Evolutionary conservation across 2,329 filamentous ascomycete genomes (phyloP).

Genomic region (Cladosporium sp.): DNA sequence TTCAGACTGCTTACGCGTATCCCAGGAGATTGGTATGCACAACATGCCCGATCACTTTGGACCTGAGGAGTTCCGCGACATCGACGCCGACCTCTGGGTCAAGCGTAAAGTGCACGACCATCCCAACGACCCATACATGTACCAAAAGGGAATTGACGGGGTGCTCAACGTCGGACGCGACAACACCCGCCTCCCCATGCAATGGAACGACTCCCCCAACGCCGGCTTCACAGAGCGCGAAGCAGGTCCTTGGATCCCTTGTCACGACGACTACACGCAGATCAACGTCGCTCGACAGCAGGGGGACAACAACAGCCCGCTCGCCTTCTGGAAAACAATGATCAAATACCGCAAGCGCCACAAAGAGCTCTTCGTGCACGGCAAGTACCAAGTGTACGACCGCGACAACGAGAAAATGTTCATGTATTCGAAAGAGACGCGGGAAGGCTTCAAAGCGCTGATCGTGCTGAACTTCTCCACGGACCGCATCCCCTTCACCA

Average conservation of each 20-base stretch:
- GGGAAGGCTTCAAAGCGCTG: conserved; percentile 28
- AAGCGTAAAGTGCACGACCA: conserved; percentile 64
- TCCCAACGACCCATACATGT: conserved; percentile 25
- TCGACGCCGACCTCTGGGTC: conserved; percentile 33
- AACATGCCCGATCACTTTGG: conserved; percentile 60
- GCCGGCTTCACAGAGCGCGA: conserved; percentile 59
- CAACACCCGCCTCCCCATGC: conserved; percentile 68
- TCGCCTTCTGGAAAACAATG: conserved; percentile 58
- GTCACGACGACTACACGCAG: conserved; percentile 57
- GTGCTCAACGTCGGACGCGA: conserved; percentile 60
- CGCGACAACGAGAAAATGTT: conserved; percentile 52
- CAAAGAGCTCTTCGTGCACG: conserved; percentile 64
- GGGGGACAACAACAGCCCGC: conserved; percentile 48
- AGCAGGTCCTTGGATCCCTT: conserved; percentile 64
- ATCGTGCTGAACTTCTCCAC: conserved; percentile 39
- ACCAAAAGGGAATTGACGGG: conserved; percentile 41
- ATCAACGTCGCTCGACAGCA: conserved; percentile 60
- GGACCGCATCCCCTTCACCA: conserved; percentile 14
- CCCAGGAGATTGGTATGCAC: conserved; percentile 58
- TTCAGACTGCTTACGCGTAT: neutral
- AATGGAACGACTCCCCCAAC: conserved; percentile 59
- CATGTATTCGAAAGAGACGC: conserved; percentile 38
- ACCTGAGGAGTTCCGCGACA: conserved; percentile 8
- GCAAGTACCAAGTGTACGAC: conserved; percentile 56
- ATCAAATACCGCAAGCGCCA: conserved; percentile 53